phyloP scores from a whole-genome alignment of 2,329 filamentous ascomycete species.

The Pyrenochaeta sp. region DNA sequence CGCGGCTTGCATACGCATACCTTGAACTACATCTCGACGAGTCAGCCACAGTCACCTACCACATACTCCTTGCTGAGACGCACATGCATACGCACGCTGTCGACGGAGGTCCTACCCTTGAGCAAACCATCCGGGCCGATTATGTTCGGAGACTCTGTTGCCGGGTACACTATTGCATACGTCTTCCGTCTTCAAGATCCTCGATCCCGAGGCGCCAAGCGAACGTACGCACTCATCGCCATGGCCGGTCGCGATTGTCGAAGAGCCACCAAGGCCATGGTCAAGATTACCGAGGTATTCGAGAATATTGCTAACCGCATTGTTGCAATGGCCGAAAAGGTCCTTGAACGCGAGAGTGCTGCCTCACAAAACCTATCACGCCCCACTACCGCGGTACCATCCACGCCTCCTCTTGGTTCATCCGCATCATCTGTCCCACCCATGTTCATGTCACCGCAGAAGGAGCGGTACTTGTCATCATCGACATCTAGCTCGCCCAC shows the following conservation, averaged over 20 bases:
- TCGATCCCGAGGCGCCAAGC: slow-evolving; percentile 63
- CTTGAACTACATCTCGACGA: slow-evolving; percentile 65
- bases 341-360: slow-evolving; percentile 46
- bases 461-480: slow-evolving; percentile 37
- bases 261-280: slow-evolving; percentile 52
- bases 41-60: slow-evolving; percentile 60
- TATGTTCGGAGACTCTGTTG: slow-evolving; percentile 63
- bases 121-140: slow-evolving; percentile 65
- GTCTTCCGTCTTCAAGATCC: slow-evolving; percentile 66
- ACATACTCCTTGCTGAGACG: slow-evolving; percentile 64
- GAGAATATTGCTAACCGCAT: slow-evolving; percentile 62
- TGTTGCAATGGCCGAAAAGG: slow-evolving; percentile 51
- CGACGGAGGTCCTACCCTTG: slow-evolving; percentile 63
- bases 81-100: slow-evolving; percentile 65
- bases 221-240: slow-evolving; percentile 65
- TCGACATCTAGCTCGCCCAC: slow-evolving; percentile 41
- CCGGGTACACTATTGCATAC: slow-evolving; percentile 67
- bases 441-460: slow-evolving; percentile 36
- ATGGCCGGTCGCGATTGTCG: slow-evolving; percentile 65
- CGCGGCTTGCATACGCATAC: slow-evolving; percentile 60
- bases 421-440: slow-evolving; percentile 39
- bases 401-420: slow-evolving; percentile 40
- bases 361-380: slow-evolving; percentile 29
- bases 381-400: slow-evolving; percentile 38
- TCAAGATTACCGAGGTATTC: slow-evolving; percentile 55